Evolutionary conservation across 2,329 filamentous ascomycete genomes (phyloP), one percentile per base, ranked within the genome.

Genomic region (Fusarium goolgardi): DNA sequence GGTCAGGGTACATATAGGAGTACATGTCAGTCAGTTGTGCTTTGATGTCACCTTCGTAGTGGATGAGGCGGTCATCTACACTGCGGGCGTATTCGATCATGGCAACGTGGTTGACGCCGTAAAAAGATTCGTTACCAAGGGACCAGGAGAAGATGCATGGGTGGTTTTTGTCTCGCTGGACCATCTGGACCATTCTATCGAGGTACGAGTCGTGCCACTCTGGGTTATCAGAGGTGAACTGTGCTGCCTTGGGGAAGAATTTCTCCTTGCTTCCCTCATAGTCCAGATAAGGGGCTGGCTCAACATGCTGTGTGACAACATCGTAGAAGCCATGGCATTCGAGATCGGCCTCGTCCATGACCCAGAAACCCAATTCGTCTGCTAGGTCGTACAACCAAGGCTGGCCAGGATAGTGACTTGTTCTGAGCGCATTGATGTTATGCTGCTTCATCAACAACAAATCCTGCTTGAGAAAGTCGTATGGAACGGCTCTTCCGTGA

Each of bases 231-330:
- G 59, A 62, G 5, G 58, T 62, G 6, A 62, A 62, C 1, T 62
- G 40, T 0, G 56, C 59, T 34, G 59, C 59, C 9, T 62, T 62
- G 10, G 59, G 59, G 3, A 62, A 62, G 20, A 46, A 62, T 5
- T 62, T 56, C 5, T 62, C 59, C 15, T 62, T 62, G 23, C 59
- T 62, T 3, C 59, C 59, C 5, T 62, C 59, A 6, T 62, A 62
- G 8, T 62, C 59, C 4, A 61, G 2, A n/a, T 62, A 62, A 2
- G 56, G 59, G 3, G 59, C 21, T 10, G 59, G 59, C 1, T 60
- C 23, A 11, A 62, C 47, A 5, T 37, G 46, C 9, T 61, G 56
- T 1, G 59, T 62, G 5, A 62, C 59, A 25, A 61, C 56, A 8
- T 61, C 59, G 12, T 62, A 62, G 6, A 62, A 62, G 0, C 59